Evolutionary conservation across 2,329 filamentous ascomycete species (phyloP).

Genomic region (Gaeumannomyces tritici): DNA sequence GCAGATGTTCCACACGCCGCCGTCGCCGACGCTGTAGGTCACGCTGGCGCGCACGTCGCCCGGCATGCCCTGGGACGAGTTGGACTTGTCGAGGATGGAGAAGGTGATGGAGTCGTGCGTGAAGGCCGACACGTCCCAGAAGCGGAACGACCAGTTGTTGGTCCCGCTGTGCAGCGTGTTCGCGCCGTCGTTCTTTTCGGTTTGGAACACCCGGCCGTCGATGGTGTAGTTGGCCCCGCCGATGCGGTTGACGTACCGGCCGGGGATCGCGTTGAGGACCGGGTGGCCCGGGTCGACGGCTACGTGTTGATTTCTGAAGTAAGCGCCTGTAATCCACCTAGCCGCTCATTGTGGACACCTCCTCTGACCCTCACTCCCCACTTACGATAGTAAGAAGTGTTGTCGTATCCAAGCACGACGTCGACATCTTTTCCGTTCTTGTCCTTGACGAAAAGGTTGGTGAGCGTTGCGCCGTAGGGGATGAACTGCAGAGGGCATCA

Average conservation of each 20-base stretch:
- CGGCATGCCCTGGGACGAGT: slow-evolving; percentile 50
- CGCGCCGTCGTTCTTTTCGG: slow-evolving; percentile 41
- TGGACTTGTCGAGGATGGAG: slow-evolving; percentile 48
- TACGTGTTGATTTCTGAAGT: slow-evolving; percentile 8
- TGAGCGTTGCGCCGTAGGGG: slow-evolving; percentile 50
- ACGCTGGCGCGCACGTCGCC: slow-evolving; percentile 51
- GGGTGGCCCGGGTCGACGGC: slow-evolving; percentile 40
- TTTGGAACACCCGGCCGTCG: slow-evolving; percentile 40
- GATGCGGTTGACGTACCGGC: slow-evolving; percentile 56
- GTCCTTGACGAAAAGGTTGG: slow-evolving; percentile 54
- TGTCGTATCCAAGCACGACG: slow-evolving; percentile 55
- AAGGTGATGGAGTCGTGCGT: slow-evolving; percentile 49
- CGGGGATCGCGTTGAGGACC: slow-evolving; percentile 52
- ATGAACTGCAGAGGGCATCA: slow-evolving; percentile 29
- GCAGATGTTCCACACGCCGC: slow-evolving; percentile 48
- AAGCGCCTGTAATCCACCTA: background rate
- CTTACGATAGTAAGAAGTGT: slow-evolving; percentile 44
- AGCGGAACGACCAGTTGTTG: slow-evolving; percentile 53
- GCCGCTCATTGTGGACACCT: background rate
- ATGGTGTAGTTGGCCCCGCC: slow-evolving; percentile 47
- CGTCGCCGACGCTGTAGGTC: slow-evolving; percentile 49
- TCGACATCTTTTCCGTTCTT: slow-evolving; percentile 52
- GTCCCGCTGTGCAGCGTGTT: slow-evolving; percentile 50
- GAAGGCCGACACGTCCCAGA: slow-evolving; percentile 49
- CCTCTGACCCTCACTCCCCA: background rate